Conservation (phyloP, 805 yeast genomes). For the Monosporozyma yasuniensis region DNA sequence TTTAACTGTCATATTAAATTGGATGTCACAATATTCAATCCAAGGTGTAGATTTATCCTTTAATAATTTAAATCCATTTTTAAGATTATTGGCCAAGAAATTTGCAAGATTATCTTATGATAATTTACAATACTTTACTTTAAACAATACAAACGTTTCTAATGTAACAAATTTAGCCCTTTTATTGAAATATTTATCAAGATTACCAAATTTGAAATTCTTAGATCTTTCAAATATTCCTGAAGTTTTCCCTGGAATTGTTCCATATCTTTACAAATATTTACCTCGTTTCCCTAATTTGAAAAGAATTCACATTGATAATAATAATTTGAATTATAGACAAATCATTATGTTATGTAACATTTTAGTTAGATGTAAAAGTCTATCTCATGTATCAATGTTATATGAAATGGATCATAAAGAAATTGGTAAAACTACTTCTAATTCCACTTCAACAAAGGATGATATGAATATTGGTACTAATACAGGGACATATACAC, state of each 20-base stretch:
- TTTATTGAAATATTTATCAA: constrained; percentile 43
- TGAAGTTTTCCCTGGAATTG: constrained; percentile 53
- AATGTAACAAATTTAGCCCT: constrained; percentile 43
- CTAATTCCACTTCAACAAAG: background rate
- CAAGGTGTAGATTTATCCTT: constrained; percentile 77
- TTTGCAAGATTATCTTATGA: constrained; percentile 13
- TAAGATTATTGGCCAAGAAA: constrained; percentile 21
- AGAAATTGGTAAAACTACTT: background rate
- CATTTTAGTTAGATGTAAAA: constrained; percentile 57
- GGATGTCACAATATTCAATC: constrained; percentile 40
- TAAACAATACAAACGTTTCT: constrained; percentile 53
- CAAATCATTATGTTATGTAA: constrained; percentile 55
- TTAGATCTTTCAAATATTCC: constrained; percentile 70
- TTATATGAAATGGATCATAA: constrained; percentile 38
- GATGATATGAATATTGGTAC: background rate
- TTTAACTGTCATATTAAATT: constrained; percentile 44
- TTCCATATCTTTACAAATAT: constrained; percentile 48
- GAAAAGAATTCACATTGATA: constrained; percentile 62
- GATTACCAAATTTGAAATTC: constrained; percentile 52
- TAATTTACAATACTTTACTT: constrained; percentile 43
- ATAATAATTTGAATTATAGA: constrained; percentile 48
- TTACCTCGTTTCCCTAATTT: constrained; percentile 62
- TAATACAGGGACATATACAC: background rate
- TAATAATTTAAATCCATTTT: constrained; percentile 46
- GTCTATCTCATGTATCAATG: constrained; percentile 60